Conservation (phyloP, 768 basidiomycete species). For the Paxillus involutus region DNA sequence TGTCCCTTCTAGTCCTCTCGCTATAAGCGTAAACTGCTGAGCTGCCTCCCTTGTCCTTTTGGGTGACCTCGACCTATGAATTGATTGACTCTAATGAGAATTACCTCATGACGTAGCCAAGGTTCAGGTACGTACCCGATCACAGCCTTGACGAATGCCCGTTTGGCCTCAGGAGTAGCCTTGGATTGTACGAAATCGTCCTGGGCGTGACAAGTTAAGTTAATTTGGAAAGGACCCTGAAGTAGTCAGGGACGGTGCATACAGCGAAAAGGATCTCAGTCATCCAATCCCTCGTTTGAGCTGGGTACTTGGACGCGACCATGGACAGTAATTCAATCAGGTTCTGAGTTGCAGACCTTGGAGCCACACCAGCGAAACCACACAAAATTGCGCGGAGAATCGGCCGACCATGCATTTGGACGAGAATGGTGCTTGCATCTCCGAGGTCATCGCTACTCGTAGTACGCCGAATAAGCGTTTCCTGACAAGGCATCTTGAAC, state of each 20-base stretch:
- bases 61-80: slow-evolving; percentile 63
- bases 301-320: slow-evolving; percentile 56
- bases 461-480: slow-evolving; percentile 63
- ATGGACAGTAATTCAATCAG: slow-evolving; percentile 79
- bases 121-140: slow-evolving; percentile 47
- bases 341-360: slow-evolving; percentile 79
- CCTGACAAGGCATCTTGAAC: slow-evolving; percentile 36
- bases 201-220: slow-evolving; percentile 35
- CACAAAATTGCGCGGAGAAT: slow-evolving; percentile 73
- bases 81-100: not conserved
- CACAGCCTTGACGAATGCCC: slow-evolving; percentile 72
- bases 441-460: slow-evolving; percentile 62
- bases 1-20: slow-evolving; percentile 81
- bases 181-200: slow-evolving; percentile 72
- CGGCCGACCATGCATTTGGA: slow-evolving; percentile 54
- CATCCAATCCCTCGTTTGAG: slow-evolving; percentile 68
- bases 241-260: slow-evolving; percentile 10
- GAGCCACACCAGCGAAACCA: slow-evolving; percentile 84
- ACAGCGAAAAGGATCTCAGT: slow-evolving; percentile 69
- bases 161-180: slow-evolving; percentile 74
- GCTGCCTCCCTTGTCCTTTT: slow-evolving; percentile 80
- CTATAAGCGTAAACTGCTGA: slow-evolving; percentile 83
- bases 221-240: slow-evolving; percentile 1
- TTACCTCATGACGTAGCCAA: not conserved
- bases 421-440: slow-evolving; percentile 50